These are phyloP conservation scores for Tubosaeta sp. DNA, from an alignment of 768 basidiomycete species.

Conservation along the genomic window DNA sequence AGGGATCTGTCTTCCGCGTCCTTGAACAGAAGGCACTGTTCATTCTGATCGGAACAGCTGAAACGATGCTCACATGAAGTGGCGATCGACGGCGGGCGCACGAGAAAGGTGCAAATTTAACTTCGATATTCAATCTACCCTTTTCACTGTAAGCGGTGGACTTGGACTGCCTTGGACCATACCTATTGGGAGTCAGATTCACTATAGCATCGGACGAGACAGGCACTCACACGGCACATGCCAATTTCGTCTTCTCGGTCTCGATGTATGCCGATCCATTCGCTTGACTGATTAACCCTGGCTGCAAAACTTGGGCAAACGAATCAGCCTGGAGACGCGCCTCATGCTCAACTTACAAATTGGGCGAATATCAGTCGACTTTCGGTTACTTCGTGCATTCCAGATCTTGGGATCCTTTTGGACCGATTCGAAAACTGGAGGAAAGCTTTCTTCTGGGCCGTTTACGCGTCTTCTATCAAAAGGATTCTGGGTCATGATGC, in stretches of 20 bases:
- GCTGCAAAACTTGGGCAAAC: slow-evolving; percentile 65
- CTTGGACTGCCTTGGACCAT: slow-evolving; percentile 84
- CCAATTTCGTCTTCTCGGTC: slow-evolving; percentile 86
- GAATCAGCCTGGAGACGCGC: not conserved
- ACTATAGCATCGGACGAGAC: not conserved
- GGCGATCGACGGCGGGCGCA: slow-evolving; percentile 74
- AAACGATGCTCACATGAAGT: slow-evolving; percentile 60
- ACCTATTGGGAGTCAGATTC: slow-evolving; percentile 39
- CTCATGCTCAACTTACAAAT: slow-evolving; percentile 59
- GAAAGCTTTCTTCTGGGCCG: slow-evolving; percentile 80
- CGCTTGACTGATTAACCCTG: slow-evolving; percentile 88
- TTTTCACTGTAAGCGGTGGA: slow-evolving; percentile 78
- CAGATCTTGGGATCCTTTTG: slow-evolving; percentile 22
- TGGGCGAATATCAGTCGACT: slow-evolving; percentile 66
- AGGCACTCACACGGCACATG: slow-evolving; percentile 84
- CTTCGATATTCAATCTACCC: slow-evolving; percentile 89
- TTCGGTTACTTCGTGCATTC: slow-evolving; percentile 46
- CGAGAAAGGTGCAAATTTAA: slow-evolving; percentile 96
- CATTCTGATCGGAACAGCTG: not conserved
- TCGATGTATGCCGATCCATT: slow-evolving; percentile 98
- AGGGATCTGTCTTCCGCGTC: slow-evolving; percentile 92
- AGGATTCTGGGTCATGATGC: slow-evolving; percentile 45
- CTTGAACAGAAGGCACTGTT: slow-evolving; percentile 40
- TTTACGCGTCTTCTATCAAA: slow-evolving; percentile 88
- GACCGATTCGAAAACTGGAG: slow-evolving; percentile 53